Evolutionary conservation across 2,329 filamentous ascomycete species (phyloP).

Genomic region (Exophiala alcalophila): DNA sequence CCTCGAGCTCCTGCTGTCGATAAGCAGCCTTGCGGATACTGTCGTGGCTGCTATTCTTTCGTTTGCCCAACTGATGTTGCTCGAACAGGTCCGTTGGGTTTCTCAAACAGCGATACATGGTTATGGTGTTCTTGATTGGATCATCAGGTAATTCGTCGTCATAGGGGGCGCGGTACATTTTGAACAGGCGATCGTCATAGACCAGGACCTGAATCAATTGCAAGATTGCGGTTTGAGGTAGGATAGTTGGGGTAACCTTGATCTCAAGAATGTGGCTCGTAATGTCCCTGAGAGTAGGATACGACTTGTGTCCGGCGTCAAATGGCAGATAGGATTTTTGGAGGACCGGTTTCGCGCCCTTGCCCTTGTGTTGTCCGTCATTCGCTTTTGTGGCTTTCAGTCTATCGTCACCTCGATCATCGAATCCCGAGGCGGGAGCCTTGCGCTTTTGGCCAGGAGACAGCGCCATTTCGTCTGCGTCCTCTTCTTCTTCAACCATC

Average conservation of each 20-base stretch:
- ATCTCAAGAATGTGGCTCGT: conserved; percentile 70
- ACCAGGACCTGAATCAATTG: conserved; percentile 84
- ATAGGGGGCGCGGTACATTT: conserved; percentile 17
- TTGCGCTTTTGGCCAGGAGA: conserved; percentile 38
- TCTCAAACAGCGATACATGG: conserved; percentile 47
- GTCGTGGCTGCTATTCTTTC: conserved; percentile 31
- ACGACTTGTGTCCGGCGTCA: conserved; percentile 66
- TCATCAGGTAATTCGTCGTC: conserved; percentile 22
- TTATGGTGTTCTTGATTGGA: conserved; percentile 16
- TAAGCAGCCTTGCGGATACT: conserved; percentile 23
- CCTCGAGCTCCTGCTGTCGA: conserved; percentile 38
- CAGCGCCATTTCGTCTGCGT: conserved; percentile 27
- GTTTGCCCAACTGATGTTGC: conserved; percentile 9
- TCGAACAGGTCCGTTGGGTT: conserved; percentile 38
- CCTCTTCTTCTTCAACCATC: conserved; percentile 39
- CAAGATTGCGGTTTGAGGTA: conserved; percentile 68
- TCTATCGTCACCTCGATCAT: conserved; percentile 24
- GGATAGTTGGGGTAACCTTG: conserved; percentile 58
- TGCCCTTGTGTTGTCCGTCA: conserved; percentile 26
- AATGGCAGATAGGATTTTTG: conserved; percentile 49
- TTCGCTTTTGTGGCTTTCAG: conserved; percentile 19
- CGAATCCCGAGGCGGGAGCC: conserved; percentile 35
- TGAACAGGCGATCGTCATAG: conserved; percentile 80
- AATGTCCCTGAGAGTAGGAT: conserved; percentile 77
- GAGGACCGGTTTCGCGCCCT: conserved; percentile 33